These are phyloP conservation scores for Eustoma russellianum DNA, from an alignment of 257 asterid species.

Conservation along the genomic window DNA sequence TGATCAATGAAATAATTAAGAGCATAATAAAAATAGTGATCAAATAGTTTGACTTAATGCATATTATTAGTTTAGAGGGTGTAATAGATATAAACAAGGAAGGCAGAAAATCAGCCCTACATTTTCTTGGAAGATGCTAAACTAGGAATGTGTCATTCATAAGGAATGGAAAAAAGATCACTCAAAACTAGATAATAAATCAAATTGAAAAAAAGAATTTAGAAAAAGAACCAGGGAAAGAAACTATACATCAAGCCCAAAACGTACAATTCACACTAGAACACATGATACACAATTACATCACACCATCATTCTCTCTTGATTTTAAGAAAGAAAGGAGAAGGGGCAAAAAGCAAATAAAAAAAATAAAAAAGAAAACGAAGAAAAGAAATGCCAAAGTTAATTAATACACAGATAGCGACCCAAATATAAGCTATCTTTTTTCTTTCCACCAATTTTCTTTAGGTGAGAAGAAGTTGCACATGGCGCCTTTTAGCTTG, in stretches of 20 bases:
- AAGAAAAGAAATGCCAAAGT: too few species aligned
- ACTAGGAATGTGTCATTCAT: constrained; percentile 1
- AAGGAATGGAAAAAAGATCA: background rate
- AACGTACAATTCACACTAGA: constrained; percentile 9
- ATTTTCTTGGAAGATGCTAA: constrained; percentile 7
- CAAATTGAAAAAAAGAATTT: background rate
- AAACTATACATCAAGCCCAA: constrained; percentile 3
- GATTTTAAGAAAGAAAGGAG: background rate
- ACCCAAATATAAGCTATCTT: constrained; percentile 19
- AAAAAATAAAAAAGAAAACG: too few species aligned
- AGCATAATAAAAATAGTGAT: too few species aligned
- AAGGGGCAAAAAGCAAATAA: background rate
- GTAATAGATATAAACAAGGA: too few species aligned
- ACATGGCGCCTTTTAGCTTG: constrained; percentile 3
- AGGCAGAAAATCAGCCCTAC: too few species aligned
- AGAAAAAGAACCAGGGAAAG: background rate
- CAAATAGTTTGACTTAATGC: too few species aligned
- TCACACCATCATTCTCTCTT: constrained; percentile 1
- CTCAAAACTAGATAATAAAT: background rate
- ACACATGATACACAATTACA: constrained; percentile 9
- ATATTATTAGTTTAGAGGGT: too few species aligned
- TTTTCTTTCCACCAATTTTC: background rate
- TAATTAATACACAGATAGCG: constrained; percentile 6
- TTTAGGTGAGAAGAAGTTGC: background rate
- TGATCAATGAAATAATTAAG: too few species aligned